Evolutionary conservation across 768 basidiomycete species (phyloP).

Genomic region (Favolaschia claudopus): DNA sequence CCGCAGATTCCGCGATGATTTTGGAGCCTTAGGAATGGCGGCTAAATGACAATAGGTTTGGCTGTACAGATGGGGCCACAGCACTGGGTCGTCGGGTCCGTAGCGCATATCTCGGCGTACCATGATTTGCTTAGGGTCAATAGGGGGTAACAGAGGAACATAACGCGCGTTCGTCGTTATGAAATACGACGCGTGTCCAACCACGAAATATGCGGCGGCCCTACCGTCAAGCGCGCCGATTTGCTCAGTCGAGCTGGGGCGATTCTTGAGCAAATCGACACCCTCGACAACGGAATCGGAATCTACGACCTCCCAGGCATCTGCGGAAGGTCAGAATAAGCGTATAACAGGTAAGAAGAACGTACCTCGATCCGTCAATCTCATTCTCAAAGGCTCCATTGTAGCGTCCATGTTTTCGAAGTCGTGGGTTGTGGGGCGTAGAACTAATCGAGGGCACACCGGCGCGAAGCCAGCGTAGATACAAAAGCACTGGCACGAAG

Average conservation of each 20-base stretch:
- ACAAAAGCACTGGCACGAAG: slow-evolving; percentile 4
- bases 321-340: background rate
- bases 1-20: background rate
- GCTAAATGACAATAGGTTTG: no score
- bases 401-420: background rate
- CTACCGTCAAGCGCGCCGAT: no score
- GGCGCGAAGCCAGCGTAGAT: no score
- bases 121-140: background rate
- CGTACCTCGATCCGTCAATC: background rate
- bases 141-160: background rate
- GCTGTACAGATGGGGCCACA: background rate
- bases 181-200: slow-evolving; percentile 6
- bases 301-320: background rate
- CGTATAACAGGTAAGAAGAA: background rate
- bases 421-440: no score
- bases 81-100: slow-evolving; percentile 4
- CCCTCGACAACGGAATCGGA: no score
- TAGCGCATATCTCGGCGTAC: background rate
- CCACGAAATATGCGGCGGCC: no score
- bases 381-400: background rate
- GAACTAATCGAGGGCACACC: no score
- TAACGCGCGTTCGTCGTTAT: slow-evolving; percentile 2
- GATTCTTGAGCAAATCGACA: no score
- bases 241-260: no score
- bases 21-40: no score